Percentiles rank a stretch among this genome's conserved stretches.
phyloP scores from a whole-genome alignment of 2,329 filamentous ascomycete species.

The Aspergillus brunneoviolaceus region DNA sequence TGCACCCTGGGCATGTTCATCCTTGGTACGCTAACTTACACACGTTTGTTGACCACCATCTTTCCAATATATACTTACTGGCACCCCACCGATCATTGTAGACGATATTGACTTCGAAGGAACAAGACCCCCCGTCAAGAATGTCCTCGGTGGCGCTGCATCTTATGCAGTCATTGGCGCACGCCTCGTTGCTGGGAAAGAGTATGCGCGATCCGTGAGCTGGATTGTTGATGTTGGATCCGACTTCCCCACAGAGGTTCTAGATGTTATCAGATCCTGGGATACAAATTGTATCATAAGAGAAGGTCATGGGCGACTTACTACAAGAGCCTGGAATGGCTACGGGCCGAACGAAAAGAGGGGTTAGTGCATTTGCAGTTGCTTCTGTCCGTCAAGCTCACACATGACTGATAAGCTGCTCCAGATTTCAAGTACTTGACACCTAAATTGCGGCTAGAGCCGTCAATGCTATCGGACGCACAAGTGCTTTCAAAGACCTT shows the following conservation, averaged over 20 bases:
- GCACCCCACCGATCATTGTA: slow-evolving; percentile 37
- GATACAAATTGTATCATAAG: slow-evolving; percentile 71
- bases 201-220: slow-evolving; percentile 66
- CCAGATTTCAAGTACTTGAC: slow-evolving; percentile 81
- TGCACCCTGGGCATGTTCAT: slow-evolving; percentile 65
- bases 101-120: slow-evolving; percentile 88
- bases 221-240: slow-evolving; percentile 90
- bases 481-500: slow-evolving; percentile 74
- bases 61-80: slow-evolving; percentile 12
- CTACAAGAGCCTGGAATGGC: slow-evolving; percentile 90
- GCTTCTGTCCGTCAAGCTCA: not conserved
- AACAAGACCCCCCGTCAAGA: slow-evolving; percentile 64
- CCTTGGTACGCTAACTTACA: slow-evolving; percentile 48
- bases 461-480: slow-evolving; percentile 63
- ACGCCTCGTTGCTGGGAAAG: slow-evolving; percentile 75
- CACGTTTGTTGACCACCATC: too few relatives aligned
- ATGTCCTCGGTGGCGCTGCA: slow-evolving; percentile 86
- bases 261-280: slow-evolving; percentile 68
- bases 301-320: slow-evolving; percentile 64
- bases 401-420: slow-evolving; percentile 29
- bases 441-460: slow-evolving; percentile 77
- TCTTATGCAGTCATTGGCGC: slow-evolving; percentile 85
- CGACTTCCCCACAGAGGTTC: slow-evolving; percentile 74
- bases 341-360: slow-evolving; percentile 71
- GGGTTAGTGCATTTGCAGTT: slow-evolving; percentile 34